Evolutionary conservation across 345 rosid genomes (phyloP).

Genomic region (Citrus inodora): DNA sequence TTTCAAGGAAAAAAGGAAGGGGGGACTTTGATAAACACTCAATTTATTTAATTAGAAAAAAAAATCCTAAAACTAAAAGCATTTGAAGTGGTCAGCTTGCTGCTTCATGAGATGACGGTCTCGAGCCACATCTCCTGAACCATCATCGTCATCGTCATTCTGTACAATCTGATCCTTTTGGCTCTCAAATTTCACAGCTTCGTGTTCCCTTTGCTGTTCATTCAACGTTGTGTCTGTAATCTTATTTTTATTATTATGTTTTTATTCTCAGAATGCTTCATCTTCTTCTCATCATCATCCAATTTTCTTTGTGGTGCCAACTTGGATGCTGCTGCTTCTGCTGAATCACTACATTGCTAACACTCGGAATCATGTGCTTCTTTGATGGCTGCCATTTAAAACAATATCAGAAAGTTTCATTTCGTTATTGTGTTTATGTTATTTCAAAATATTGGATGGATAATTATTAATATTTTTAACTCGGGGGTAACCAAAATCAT

Average conservation of each 20-base stretch:
- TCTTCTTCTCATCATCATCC: too few relatives aligned
- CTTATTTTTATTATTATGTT: too few relatives aligned
- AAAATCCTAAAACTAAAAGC: neutral
- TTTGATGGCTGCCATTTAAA: neutral
- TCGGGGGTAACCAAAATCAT: neutral
- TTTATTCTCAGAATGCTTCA: too few relatives aligned
- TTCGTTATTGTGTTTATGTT: too few relatives aligned
- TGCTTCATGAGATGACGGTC: neutral
- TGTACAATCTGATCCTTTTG: neutral
- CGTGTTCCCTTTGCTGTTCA: neutral
- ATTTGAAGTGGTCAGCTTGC: slow-evolving; percentile 12
- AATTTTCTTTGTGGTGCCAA: neutral
- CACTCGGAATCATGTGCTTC: neutral
- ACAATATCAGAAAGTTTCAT: neutral
- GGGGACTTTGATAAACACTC: too few relatives aligned
- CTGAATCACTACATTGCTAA: neutral
- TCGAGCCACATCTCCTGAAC: neutral
- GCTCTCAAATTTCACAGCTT: neutral
- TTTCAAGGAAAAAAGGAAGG: too few relatives aligned
- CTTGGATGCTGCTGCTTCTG: neutral
- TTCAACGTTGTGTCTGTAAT: neutral
- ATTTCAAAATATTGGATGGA: too few relatives aligned
- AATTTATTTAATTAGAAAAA: too few relatives aligned
- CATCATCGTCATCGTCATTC: neutral
- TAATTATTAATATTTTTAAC: neutral